Base-by-base conservation (phyloP, 345 rosid species). In the Crucihimalaya himalaica region DNA sequence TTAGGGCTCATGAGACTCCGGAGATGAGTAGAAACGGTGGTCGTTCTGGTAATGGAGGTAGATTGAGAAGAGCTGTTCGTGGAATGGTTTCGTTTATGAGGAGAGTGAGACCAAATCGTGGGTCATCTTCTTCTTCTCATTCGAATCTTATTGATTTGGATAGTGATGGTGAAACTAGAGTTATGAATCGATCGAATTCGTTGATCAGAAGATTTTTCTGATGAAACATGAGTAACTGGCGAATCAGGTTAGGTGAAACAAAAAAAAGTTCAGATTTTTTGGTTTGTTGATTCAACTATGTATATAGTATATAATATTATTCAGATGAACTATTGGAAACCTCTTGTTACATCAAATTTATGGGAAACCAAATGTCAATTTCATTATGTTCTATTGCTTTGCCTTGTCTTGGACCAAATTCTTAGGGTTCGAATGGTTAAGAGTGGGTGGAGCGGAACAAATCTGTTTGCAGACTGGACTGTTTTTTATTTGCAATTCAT, bases 61-160 rank as follows among this genome's bases (percentile, higher is more conserved):
- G 92, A 56, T 70, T 91, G 10, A 62, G 91, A 20, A 69, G 96
- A 82, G 82, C 81, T 3, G 78, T 87, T 37, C 85, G 96, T 19
- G 86, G 89, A 9, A 45, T 94, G 62, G 71, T 79, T 0, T 87
- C 94, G 20, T 71, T 89, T 47, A 66, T 88, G 42, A 81, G 94
- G 77, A 78, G 90, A 40, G 78, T 83, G 4, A 78, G 88, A 81
- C 70, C 82, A 3, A 70, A 46, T 61, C 73, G 72, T 56, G 42
- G 77, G 5, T 45, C 80, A 31, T 54, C 59, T 37, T n/a, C 78
- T 73, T 13, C 68, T 27, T 11, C 65, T n/a, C 9, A 14, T 25
- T 42, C 73, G 0, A 63, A 53, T 63, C 18, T 60, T 52, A 31
- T 66, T 18, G 74, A 46, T 55, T 62, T 61, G 74, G 57, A 70